A percentile compares a stretch with the other conserved stretches of the same genome.
Conservation (phyloP, 495 filamentous ascomycete genomes). For the Paragyromitra xinjiangensis region DNA sequence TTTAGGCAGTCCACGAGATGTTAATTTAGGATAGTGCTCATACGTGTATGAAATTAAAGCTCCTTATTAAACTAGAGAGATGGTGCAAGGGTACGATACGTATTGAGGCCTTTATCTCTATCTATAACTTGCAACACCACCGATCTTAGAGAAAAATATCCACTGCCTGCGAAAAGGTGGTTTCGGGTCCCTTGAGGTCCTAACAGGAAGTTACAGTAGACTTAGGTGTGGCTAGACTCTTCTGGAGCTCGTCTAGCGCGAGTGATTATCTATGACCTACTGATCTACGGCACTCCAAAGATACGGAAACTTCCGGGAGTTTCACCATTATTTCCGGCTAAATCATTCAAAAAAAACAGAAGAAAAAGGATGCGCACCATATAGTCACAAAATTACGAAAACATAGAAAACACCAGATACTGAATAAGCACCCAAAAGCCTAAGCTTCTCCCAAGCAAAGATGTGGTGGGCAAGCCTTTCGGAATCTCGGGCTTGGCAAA, state of each 20-base stretch:
- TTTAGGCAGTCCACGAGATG: too few relatives aligned
- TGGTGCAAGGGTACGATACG: too few relatives aligned
- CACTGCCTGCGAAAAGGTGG: too few relatives aligned
- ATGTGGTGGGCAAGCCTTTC: not conserved
- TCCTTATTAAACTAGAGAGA: too few relatives aligned
- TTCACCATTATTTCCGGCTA: not conserved
- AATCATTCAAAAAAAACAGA: not conserved
- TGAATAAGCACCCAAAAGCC: not conserved
- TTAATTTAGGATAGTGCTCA: too few relatives aligned
- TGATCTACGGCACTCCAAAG: not conserved
- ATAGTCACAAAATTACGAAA: not conserved
- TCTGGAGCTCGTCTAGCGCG: constrained; percentile 20
- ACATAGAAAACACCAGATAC: not conserved
- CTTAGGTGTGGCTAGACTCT: not conserved
- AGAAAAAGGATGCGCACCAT: not conserved
- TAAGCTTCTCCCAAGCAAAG: not conserved
- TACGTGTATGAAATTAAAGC: too few relatives aligned
- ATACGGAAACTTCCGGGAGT: too few relatives aligned
- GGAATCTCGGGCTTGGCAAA: constrained; percentile 18
- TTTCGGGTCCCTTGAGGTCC: not conserved
- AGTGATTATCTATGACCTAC: constrained; percentile 22
- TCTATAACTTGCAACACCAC: too few relatives aligned
- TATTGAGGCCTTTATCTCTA: too few relatives aligned
- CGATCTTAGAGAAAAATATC: too few relatives aligned
- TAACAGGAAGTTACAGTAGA: not conserved